Conservation (phyloP, 2,329 filamentous ascomycete species). For the Exserohilum rostratum region DNA sequence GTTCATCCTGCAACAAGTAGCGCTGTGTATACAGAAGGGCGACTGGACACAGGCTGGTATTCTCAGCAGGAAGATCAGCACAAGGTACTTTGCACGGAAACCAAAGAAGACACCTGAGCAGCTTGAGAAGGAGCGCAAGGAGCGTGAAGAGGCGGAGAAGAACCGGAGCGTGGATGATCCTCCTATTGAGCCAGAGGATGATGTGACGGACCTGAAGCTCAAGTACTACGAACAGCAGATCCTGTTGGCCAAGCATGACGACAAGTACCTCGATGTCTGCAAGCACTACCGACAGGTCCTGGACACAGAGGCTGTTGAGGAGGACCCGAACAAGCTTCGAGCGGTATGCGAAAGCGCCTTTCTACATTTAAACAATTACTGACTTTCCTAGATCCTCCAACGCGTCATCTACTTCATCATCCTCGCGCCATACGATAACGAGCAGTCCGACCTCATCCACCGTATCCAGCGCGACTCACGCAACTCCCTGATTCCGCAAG, state of each 20-base stretch:
- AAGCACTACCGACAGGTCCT: conserved; percentile 97
- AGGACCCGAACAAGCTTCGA: conserved; percentile 83
- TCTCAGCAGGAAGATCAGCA: conserved; percentile 95
- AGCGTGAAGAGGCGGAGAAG: conserved; percentile 81
- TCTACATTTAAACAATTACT: not conserved
- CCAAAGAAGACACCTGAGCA: conserved; percentile 89
- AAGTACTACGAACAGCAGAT: conserved; percentile 98
- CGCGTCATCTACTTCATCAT: conserved; percentile 98
- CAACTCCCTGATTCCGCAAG: conserved; percentile 75
- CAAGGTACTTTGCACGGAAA: conserved; percentile 85
- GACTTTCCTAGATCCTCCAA: conserved; percentile 72
- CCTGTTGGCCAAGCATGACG: conserved; percentile 90
- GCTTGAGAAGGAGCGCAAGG: conserved; percentile 87
- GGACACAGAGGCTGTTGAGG: conserved; percentile 93
- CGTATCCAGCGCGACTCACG: conserved; percentile 86
- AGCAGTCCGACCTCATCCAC: conserved; percentile 96
- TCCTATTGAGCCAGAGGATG: conserved; percentile 77
- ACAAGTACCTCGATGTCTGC: conserved; percentile 96
- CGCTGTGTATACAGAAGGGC: conserved; percentile 89
- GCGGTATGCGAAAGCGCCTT: conserved; percentile 64
- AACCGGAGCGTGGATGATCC: conserved; percentile 78
- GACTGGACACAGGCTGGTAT: conserved; percentile 98
- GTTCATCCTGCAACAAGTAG: conserved; percentile 95
- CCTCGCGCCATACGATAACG: conserved; percentile 95
- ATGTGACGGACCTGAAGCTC: conserved; percentile 95